phyloP scores from a whole-genome alignment of 1,284 basidiomycete genomes.

The Trichosporon sp. region DNA sequence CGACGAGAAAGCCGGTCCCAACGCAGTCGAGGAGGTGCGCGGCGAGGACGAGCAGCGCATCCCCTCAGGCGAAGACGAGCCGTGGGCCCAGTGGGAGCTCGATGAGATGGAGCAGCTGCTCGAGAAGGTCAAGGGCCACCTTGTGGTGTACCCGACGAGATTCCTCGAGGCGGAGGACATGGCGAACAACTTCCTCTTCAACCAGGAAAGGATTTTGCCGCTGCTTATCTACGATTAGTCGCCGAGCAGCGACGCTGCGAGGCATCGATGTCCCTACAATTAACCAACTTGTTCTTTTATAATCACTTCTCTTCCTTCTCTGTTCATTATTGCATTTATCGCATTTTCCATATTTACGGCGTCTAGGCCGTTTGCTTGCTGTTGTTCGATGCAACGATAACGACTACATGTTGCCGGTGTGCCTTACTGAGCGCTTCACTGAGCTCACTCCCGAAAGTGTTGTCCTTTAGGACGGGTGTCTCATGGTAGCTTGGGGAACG shows the following conservation, averaged over 20 bases:
- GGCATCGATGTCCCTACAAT: neutral
- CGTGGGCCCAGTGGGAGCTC: slow-evolving; percentile 72
- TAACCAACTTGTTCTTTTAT: neutral
- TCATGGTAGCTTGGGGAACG: too few relatives aligned
- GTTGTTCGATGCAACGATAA: neutral
- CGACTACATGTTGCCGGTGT: too few relatives aligned
- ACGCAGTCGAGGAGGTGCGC: slow-evolving; percentile 14
- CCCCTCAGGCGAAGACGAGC: slow-evolving; percentile 56
- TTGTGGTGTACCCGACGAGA: slow-evolving; percentile 77
- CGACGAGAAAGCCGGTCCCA: neutral
- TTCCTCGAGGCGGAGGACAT: slow-evolving; percentile 82
- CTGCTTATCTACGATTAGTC: slow-evolving; percentile 47
- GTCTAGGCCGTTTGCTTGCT: too few relatives aligned
- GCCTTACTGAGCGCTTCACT: too few relatives aligned
- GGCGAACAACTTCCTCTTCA: slow-evolving; percentile 84
- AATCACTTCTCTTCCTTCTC: neutral
- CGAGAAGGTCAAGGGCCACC: slow-evolving; percentile 68
- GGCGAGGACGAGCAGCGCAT: slow-evolving; percentile 21
- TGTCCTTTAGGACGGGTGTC: too few relatives aligned
- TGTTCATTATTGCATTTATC: too few relatives aligned
- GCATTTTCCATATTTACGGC: neutral
- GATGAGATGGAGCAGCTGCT: slow-evolving; percentile 82
- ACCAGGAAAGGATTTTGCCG: slow-evolving; percentile 60
- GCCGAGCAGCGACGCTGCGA: neutral
- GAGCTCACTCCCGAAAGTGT: too few relatives aligned